Conservation (phyloP, 2,329 filamentous ascomycete species). For the Pseudogymnoascus sp. region DNA sequence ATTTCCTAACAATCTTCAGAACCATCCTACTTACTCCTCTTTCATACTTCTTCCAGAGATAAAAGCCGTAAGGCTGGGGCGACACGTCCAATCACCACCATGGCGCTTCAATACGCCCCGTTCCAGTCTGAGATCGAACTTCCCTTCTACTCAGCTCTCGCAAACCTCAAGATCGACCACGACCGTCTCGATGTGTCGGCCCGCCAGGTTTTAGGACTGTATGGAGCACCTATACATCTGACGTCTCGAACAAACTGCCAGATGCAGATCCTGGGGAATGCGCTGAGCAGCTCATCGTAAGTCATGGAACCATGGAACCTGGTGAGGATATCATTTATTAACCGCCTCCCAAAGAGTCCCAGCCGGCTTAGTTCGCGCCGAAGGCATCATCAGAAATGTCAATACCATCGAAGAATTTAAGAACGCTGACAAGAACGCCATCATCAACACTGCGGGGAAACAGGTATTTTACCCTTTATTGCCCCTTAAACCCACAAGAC, state of each 20-base stretch:
- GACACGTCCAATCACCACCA: conserved; percentile 10
- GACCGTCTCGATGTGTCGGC: conserved; percentile 94
- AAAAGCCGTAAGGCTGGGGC: neutral
- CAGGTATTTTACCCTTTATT: conserved; percentile 47
- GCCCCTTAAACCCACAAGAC: conserved; percentile 14
- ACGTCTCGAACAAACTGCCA: conserved; percentile 54
- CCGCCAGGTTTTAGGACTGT: conserved; percentile 75
- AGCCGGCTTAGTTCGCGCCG: conserved; percentile 67
- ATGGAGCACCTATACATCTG: conserved; percentile 57
- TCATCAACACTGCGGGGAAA: conserved; percentile 69
- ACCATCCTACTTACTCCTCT: neutral
- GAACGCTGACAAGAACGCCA: conserved; percentile 66
- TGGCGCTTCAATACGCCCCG: conserved; percentile 65
- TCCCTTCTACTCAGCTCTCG: conserved; percentile 89
- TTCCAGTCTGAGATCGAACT: conserved; percentile 93
- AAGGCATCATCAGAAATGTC: conserved; percentile 90
- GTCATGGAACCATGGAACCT: conserved; percentile 28
- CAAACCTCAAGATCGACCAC: conserved; percentile 88
- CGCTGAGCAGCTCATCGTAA: conserved; percentile 75
- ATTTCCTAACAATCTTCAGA: neutral
- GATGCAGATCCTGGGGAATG: conserved; percentile 84
- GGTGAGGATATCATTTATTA: conserved; percentile 12
- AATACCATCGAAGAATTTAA: conserved; percentile 94
- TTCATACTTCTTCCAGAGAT: neutral
- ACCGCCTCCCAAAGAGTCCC: conserved; percentile 46